phyloP scores from a whole-genome alignment of 345 rosid genomes.

The Capsella bursapastoris region DNA sequence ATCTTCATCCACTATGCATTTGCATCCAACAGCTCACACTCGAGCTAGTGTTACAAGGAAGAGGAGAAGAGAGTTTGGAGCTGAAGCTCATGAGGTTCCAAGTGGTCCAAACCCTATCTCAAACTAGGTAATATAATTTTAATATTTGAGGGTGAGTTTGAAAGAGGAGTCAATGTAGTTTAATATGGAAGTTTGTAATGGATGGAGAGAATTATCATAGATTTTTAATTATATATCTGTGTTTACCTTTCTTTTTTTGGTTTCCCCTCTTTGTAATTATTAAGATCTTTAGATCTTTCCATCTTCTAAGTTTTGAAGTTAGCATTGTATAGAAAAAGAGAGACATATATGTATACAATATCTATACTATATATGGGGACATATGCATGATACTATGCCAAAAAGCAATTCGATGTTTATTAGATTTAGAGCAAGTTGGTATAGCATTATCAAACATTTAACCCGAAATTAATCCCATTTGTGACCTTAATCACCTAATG shows the following conservation, averaged over 20 bases:
- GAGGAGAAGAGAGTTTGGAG: constrained; percentile 50
- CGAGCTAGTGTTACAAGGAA: constrained; percentile 21
- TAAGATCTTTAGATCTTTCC: background rate
- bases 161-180: background rate
- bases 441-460: no score
- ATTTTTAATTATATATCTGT: background rate
- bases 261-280: background rate
- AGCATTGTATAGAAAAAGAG: constrained; percentile 3
- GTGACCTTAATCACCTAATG: background rate
- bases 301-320: constrained; percentile 13
- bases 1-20: constrained; percentile 33
- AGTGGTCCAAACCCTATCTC: constrained; percentile 97
- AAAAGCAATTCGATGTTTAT: no score
- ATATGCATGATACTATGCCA: no score
- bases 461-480: no score
- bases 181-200: background rate
- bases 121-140: constrained; percentile 49
- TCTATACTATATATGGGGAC: no score
- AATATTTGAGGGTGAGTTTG: constrained; percentile 3
- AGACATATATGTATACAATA: no score
- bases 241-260: background rate
- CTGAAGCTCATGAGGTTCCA: constrained; percentile 80
- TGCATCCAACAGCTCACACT: constrained; percentile 38
- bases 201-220: background rate
- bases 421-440: no score